phyloP scores from a whole-genome alignment of 768 basidiomycete species.

The Rhodosporidiobolus sp. region DNA sequence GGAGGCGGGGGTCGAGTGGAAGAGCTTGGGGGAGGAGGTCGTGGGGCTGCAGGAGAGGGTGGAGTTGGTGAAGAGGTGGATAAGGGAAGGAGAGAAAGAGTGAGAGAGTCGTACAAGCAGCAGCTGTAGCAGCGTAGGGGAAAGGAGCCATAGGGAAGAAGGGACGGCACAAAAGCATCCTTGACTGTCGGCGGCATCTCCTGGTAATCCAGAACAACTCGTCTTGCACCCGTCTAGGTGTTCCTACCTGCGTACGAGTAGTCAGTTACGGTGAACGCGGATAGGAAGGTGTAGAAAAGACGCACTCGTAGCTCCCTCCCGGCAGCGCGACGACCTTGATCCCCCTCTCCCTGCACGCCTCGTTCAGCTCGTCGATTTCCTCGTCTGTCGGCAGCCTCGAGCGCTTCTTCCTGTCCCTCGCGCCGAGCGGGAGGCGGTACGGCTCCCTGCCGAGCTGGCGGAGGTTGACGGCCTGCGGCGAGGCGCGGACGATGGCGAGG shows the following conservation, averaged over 20 bases:
- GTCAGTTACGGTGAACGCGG: no score
- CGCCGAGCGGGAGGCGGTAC: background rate
- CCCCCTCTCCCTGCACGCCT: background rate
- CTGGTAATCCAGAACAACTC: no score
- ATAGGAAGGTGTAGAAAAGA: no score
- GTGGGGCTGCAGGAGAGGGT: background rate
- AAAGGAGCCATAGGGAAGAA: no score
- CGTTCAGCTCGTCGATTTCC: background rate
- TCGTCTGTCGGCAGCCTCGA: background rate
- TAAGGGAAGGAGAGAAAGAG: background rate
- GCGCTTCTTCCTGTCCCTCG: background rate
- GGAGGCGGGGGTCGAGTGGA: background rate
- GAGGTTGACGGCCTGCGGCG: background rate
- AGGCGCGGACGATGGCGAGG: background rate
- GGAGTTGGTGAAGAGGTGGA: background rate
- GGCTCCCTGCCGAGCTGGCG: background rate
- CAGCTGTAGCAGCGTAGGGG: no score
- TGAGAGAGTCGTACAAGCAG: no score
- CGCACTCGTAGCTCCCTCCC: no score
- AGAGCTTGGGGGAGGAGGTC: background rate
- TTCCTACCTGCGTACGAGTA: no score
- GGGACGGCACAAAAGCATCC: no score
- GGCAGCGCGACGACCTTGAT: background rate
- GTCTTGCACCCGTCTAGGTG: no score
- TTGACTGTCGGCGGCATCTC: no score